phyloP scores from a whole-genome alignment of 768 basidiomycete species.

The Coprinopsis cinerea region DNA sequence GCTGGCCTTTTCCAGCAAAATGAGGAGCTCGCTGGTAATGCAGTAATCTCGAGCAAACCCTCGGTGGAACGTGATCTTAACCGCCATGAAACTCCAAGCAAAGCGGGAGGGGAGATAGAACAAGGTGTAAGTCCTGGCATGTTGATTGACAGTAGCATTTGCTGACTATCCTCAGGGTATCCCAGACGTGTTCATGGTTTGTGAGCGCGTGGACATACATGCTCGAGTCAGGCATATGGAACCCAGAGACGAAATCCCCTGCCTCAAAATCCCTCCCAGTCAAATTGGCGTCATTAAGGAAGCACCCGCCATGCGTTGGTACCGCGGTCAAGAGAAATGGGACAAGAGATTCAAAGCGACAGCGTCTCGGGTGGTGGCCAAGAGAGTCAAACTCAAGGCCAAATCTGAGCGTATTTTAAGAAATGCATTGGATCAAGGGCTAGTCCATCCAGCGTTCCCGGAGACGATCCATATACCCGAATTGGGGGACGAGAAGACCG shows the following conservation, averaged over 20 bases:
- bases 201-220: conserved; percentile 64
- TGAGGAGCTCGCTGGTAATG: not conserved
- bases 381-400: conserved; percentile 38
- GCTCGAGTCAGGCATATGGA: conserved; percentile 65
- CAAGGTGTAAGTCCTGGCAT: no score
- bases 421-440: conserved; percentile 42
- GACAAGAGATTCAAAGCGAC: conserved; percentile 43
- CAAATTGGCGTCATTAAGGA: conserved; percentile 74
- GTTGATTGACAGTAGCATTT: not conserved
- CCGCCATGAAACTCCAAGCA: not conserved
- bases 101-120: no score
- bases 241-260: conserved; percentile 43
- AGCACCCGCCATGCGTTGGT: conserved; percentile 61
- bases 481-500: not conserved
- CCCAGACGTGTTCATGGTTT: conserved; percentile 44
- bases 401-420: conserved; percentile 39
- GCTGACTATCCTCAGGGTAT: conserved; percentile 15
- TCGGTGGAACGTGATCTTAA: not conserved
- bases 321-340: conserved; percentile 55
- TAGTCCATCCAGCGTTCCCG: conserved; percentile 22
- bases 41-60: not conserved
- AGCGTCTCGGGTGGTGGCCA: conserved; percentile 36
- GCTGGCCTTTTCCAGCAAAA: not conserved
- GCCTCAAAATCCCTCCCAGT: conserved; percentile 43
- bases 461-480: not conserved